These are phyloP conservation scores for Fomitopsis serialis DNA, from an alignment of 768 basidiomycete genomes.

Conservation along the genomic window DNA sequence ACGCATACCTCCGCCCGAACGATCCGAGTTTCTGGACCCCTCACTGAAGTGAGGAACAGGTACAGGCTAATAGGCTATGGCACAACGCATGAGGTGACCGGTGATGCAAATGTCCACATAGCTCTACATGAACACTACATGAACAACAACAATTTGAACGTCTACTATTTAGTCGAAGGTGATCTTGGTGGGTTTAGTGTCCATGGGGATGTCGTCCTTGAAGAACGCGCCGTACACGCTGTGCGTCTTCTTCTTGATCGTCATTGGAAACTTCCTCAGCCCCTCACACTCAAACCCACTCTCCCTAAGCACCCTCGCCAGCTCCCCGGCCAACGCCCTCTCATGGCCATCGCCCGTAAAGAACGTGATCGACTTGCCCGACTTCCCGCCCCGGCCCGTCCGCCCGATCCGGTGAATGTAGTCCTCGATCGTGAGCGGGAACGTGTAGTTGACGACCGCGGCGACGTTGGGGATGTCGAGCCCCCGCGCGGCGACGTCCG, in stretches of 20 bases:
- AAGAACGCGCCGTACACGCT: constrained; percentile 86
- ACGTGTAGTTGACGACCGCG: constrained; percentile 95
- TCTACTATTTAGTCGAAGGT: constrained; percentile 37
- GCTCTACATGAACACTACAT: not conserved
- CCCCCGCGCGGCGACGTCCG: constrained; percentile 95
- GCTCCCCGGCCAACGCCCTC: constrained; percentile 82
- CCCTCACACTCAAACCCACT: constrained; percentile 75
- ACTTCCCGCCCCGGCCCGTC: constrained; percentile 86
- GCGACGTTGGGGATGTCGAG: constrained; percentile 96
- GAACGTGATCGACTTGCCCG: constrained; percentile 91
- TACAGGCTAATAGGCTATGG: too few relatives aligned
- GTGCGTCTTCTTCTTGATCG: constrained; percentile 95
- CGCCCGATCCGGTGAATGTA: constrained; percentile 88
- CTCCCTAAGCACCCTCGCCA: constrained; percentile 86
- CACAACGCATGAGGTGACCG: too few relatives aligned
- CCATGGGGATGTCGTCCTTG: constrained; percentile 57
- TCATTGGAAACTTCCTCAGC: constrained; percentile 87
- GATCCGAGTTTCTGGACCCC: too few relatives aligned
- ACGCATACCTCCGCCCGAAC: too few relatives aligned
- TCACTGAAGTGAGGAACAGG: too few relatives aligned
- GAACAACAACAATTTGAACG: not conserved
- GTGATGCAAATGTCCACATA: not conserved
- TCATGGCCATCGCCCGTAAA: constrained; percentile 93
- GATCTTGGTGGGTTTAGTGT: constrained; percentile 70
- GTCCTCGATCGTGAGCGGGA: constrained; percentile 93